Percentiles rank a stretch among this genome's conserved stretches.
phyloP scores from a whole-genome alignment of 163 green algal genomes.

The Prototheca wickerhamii region DNA sequence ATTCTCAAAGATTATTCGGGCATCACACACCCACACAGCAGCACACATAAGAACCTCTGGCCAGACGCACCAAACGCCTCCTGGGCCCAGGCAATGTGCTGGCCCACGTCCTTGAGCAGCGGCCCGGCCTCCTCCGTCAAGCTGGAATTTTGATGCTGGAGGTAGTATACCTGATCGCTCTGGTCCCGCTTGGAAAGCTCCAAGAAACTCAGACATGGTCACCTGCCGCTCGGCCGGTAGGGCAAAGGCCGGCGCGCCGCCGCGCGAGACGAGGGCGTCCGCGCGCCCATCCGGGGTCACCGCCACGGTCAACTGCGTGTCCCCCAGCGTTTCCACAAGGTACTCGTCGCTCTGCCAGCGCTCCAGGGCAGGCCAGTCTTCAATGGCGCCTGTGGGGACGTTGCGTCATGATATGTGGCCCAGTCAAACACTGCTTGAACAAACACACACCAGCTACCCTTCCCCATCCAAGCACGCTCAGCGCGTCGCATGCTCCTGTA shows the following conservation, averaged over 20 bases:
- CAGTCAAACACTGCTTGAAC: background rate
- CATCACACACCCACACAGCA: background rate
- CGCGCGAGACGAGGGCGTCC: constrained; percentile 25
- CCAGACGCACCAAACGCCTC: constrained; percentile 44
- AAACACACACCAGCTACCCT: no score
- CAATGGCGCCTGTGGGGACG: constrained; percentile 3
- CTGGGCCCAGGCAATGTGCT: constrained; percentile 46
- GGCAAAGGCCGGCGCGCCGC: constrained; percentile 30
- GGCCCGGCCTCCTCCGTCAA: constrained; percentile 38
- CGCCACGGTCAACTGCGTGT: constrained; percentile 45
- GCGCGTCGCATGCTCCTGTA: background rate
- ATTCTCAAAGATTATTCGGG: background rate
- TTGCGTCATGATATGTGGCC: no score
- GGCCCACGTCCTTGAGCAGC: constrained; percentile 43
- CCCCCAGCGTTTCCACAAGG: constrained; percentile 9
- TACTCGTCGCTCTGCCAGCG: constrained; percentile 24
- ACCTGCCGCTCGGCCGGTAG: constrained; percentile 39
- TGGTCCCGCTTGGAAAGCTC: constrained; percentile 15
- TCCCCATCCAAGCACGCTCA: background rate
- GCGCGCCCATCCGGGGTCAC: constrained; percentile 53
- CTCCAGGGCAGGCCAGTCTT: constrained; percentile 19
- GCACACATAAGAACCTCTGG: background rate
- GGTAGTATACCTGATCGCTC: background rate
- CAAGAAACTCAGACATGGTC: constrained; percentile 40
- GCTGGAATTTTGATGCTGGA: constrained; percentile 63